Conservation (phyloP, 352 stramenopile genomes). For the Pythium aphanidermatum region DNA sequence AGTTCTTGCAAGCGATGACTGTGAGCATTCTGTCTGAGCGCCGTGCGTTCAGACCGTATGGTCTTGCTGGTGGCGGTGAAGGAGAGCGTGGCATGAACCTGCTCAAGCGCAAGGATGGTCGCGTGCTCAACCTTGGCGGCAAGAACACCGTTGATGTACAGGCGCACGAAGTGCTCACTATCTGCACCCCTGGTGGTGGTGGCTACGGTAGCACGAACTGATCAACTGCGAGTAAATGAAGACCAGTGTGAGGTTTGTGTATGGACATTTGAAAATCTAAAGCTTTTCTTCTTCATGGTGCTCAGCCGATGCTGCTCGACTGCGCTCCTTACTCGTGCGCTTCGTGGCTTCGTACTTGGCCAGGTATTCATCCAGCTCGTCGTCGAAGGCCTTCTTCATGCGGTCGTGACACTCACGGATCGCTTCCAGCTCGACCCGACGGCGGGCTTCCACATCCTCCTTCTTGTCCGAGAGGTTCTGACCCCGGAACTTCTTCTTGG, state of each 20-base stretch:
- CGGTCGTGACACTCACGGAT: slow-evolving; percentile 38
- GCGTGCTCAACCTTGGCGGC: slow-evolving; percentile 74
- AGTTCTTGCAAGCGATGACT: slow-evolving; percentile 92
- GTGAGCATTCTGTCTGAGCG: slow-evolving; percentile 98
- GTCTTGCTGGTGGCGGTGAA: slow-evolving; percentile 88
- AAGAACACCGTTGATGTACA: slow-evolving; percentile 94
- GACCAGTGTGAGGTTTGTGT: not conserved
- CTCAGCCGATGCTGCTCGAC: slow-evolving; percentile 2
- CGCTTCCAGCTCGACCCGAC: slow-evolving; percentile 24
- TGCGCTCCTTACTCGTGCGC: slow-evolving; percentile 8
- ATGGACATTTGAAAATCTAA: slow-evolving; percentile 8
- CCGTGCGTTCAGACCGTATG: slow-evolving; percentile 93
- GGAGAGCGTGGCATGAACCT: slow-evolving; percentile 93
- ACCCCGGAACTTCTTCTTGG: slow-evolving; percentile 13
- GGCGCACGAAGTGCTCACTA: slow-evolving; percentile 91
- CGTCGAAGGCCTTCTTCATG: slow-evolving; percentile 51
- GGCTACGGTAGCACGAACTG: slow-evolving; percentile 76
- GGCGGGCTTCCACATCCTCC: slow-evolving; percentile 12
- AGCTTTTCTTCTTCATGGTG: slow-evolving; percentile 21
- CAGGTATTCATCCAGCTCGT: slow-evolving; percentile 59
- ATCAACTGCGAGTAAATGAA: not conserved
- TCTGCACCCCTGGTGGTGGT: slow-evolving; percentile 95
- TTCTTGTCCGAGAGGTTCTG: not conserved
- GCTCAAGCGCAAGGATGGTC: slow-evolving; percentile 63
- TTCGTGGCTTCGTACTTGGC: slow-evolving; percentile 13